Evolutionary conservation across 1,284 basidiomycete genomes (phyloP).

Genomic region (Moniliophthora roreri): DNA sequence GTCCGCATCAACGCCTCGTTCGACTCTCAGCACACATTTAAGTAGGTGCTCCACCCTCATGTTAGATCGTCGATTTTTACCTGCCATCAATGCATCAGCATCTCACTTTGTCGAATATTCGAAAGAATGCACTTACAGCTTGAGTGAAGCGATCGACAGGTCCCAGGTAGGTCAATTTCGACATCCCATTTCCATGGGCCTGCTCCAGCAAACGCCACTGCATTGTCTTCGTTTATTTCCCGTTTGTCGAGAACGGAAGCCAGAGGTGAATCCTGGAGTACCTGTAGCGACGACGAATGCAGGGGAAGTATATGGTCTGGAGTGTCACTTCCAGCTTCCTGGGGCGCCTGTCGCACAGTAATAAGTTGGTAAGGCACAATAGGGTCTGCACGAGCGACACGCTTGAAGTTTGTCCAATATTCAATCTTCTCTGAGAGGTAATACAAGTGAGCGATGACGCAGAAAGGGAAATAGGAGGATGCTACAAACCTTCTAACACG

Average conservation of each 20-base stretch:
- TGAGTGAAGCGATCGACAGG: constrained; percentile 33
- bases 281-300: constrained; percentile 40
- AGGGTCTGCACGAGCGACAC: constrained; percentile 78
- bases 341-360: constrained; percentile 57
- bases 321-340: constrained; percentile 34
- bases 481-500: constrained; percentile 75
- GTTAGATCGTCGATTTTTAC: constrained; percentile 81
- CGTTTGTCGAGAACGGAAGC: constrained; percentile 2
- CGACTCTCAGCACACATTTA: constrained; percentile 84
- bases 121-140: no score
- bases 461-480: neutral
- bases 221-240: neutral
- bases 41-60: constrained; percentile 79
- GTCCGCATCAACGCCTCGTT: constrained; percentile 66
- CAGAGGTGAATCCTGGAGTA: constrained; percentile 52
- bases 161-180: constrained; percentile 33
- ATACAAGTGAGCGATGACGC: constrained; percentile 4
- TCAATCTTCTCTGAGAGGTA: constrained; percentile 67
- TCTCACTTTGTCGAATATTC: no score
- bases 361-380: constrained; percentile 69
- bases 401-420: constrained; percentile 71
- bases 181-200: no score
- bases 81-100: constrained; percentile 58
- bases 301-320: constrained; percentile 67
- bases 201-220: no score